Base-by-base conservation (phyloP, 257 asterid species). In the Marsdenia floribunda region DNA sequence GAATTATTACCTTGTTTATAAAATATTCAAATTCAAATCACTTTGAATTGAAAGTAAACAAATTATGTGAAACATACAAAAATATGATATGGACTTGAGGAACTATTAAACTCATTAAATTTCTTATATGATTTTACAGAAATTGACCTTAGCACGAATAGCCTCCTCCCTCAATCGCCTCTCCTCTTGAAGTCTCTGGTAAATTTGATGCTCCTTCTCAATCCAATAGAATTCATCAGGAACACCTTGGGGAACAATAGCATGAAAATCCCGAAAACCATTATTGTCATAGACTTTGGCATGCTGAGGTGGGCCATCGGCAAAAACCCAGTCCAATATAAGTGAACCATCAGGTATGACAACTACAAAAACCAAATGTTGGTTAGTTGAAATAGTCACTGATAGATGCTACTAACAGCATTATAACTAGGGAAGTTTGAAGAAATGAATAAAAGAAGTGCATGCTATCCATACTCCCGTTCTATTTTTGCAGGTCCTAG, bases 251-350 rank as follows among this genome's bases (percentile, higher is more conserved):
- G 96, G 86, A 75, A 92, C 90, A 81, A 90, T 81, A 78, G 96
- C 93, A 82, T 88, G 98, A 80, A 89, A 95, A 86, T 92, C 99
- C 82, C 81, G 85, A 75, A 52, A 58, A 73, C 38, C 54, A 79
- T 95, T 92, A 86, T 92, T 92, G 85, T 95, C 98, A 73, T 82
- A 95, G 77, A 84, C 67, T 77, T 33, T 75, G 73, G 94, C 98
- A 75, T 80, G 79, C 75, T 88, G 79, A 29, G 99, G 97, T 75
- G 96, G 91, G 72, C 99, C 97, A 79, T 95, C 96, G 82, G 98
- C 96, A 68, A 95, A 85, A 79, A 95, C 99, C 98, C 98, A 95
- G 86, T 92, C 90, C 92, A 95, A 80, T 70, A 92, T 87, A 77
- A 88, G 75, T 76, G 99, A 96, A 68, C 77, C 83, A 65, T 89